Percentiles rank a stretch among this genome's conserved stretches.
phyloP scores from a whole-genome alignment of 441 rosid genomes.

The Oxalis stricta region DNA sequence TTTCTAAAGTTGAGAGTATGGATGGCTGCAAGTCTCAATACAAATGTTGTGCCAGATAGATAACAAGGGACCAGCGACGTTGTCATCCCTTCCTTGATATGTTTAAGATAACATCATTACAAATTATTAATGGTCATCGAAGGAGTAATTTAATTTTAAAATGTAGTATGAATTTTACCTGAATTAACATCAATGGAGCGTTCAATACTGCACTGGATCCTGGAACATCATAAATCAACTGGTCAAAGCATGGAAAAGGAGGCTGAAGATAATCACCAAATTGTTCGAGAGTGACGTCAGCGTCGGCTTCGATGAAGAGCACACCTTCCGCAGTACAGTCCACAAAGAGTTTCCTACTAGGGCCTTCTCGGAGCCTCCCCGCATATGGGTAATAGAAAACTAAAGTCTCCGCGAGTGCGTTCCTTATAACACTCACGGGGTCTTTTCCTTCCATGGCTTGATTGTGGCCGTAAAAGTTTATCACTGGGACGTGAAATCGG shows the following conservation, averaged over 20 bases:
- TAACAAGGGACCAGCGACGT: too few species aligned
- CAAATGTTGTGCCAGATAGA: too few species aligned
- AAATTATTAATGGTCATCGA: too few species aligned
- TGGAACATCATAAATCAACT: conserved; percentile 34
- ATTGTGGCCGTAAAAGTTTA: conserved; percentile 7
- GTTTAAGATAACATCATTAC: too few species aligned
- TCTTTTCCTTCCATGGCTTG: conserved; percentile 22
- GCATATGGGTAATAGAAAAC: conserved; percentile 41
- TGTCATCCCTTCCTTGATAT: too few species aligned
- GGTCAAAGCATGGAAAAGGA: conserved; percentile 43
- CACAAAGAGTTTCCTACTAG: conserved; percentile 24
- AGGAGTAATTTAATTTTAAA: background rate
- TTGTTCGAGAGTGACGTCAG: conserved; percentile 20
- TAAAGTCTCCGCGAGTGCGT: conserved; percentile 23
- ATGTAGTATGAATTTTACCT: conserved; percentile 14
- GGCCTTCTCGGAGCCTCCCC: conserved; percentile 26
- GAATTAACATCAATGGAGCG: conserved; percentile 36
- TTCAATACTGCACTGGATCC: conserved; percentile 27
- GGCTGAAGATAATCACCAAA: conserved; percentile 39
- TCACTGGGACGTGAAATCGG: conserved; percentile 16
- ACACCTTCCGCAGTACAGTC: conserved; percentile 38
- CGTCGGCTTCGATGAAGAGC: conserved; percentile 31
- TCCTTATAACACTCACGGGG: conserved; percentile 17
- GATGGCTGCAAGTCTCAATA: too few species aligned
- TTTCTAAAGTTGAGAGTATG: too few species aligned